These are phyloP conservation scores for Pseudogymnoascus sp. DNA, from an alignment of 2,329 filamentous ascomycete species.

Conservation along the genomic window DNA sequence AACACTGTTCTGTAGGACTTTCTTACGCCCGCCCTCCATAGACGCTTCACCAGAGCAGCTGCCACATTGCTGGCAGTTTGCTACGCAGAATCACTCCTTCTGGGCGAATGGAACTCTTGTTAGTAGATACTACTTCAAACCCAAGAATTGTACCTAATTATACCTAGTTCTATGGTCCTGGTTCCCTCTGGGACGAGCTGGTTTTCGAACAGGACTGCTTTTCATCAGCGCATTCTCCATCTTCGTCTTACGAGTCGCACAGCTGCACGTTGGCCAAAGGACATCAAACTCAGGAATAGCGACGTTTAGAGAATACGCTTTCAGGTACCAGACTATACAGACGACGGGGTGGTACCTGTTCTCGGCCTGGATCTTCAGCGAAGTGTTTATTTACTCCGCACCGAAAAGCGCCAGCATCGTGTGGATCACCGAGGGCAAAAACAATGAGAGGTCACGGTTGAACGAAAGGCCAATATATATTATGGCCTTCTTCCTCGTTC, in stretches of 20 bases:
- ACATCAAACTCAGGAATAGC: constrained; percentile 62
- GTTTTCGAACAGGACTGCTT: constrained; percentile 65
- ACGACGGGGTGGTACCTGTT: constrained; percentile 69
- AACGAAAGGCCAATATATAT: constrained; percentile 86
- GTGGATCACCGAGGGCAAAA: constrained; percentile 64
- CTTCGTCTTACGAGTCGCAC: constrained; percentile 77
- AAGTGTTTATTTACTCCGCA: constrained; percentile 70
- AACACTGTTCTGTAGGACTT: constrained; percentile 57
- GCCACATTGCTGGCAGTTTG: constrained; percentile 61
- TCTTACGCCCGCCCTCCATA: constrained; percentile 78
- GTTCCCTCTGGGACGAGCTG: constrained; percentile 72
- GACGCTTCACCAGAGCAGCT: constrained; percentile 74
- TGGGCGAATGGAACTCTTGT: constrained; percentile 62
- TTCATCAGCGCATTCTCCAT: constrained; percentile 69
- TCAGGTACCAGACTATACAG: constrained; percentile 51
- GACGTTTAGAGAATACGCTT: constrained; percentile 50
- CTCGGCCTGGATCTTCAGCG: constrained; percentile 72
- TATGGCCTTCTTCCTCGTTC: constrained; percentile 57
- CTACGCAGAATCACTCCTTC: constrained; percentile 62
- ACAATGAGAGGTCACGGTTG: constrained; percentile 62
- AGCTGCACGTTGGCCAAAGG: constrained; percentile 67
- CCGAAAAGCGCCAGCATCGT: constrained; percentile 53
- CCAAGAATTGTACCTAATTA: constrained; percentile 12
- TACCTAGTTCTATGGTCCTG: constrained; percentile 65
- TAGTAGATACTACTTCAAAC: neutral